These are phyloP conservation scores for Exophiala mesophila DNA, from an alignment of 2,329 filamentous ascomycete genomes.

Conservation along the genomic window DNA sequence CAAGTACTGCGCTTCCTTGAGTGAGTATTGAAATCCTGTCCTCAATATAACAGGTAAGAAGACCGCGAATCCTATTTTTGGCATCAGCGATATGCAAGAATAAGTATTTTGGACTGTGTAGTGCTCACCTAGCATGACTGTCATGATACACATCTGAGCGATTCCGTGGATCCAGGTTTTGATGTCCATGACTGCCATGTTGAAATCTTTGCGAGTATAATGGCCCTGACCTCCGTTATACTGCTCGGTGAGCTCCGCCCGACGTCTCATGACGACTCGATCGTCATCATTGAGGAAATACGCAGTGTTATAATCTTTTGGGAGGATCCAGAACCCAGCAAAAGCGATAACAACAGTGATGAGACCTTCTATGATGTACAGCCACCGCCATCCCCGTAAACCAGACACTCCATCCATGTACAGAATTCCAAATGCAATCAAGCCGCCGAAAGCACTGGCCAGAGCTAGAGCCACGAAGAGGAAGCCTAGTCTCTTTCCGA, in stretches of 20 bases:
- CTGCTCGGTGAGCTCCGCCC: conserved; percentile 30
- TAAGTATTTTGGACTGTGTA: too few species aligned
- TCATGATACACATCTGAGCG: conserved; percentile 33
- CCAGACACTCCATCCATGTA: conserved; percentile 48
- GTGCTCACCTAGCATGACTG: conserved; percentile 35
- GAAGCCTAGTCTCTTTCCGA: conserved; percentile 39
- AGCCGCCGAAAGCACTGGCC: conserved; percentile 21
- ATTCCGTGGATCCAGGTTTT: conserved; percentile 32
- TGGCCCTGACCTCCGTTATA: conserved; percentile 28
- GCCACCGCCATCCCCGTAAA: conserved; percentile 45
- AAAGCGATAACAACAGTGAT: conserved; percentile 29
- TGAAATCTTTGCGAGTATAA: conserved; percentile 27
- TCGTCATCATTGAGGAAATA: conserved; percentile 30
- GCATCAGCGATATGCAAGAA: neutral
- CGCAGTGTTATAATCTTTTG: conserved; percentile 31
- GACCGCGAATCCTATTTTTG: conserved; percentile 44
- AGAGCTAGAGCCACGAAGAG: conserved; percentile 30
- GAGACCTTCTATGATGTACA: conserved; percentile 32
- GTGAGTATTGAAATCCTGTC: conserved; percentile 45
- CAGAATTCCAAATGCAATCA: conserved; percentile 24
- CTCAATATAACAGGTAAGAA: conserved; percentile 54
- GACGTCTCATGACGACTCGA: conserved; percentile 33
- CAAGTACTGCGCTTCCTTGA: conserved; percentile 38
- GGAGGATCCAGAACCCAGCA: conserved; percentile 28
- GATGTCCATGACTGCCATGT: conserved; percentile 29